Base-by-base conservation (phyloP, 139 green algal genomes). In the Picochlorum sp. region DNA sequence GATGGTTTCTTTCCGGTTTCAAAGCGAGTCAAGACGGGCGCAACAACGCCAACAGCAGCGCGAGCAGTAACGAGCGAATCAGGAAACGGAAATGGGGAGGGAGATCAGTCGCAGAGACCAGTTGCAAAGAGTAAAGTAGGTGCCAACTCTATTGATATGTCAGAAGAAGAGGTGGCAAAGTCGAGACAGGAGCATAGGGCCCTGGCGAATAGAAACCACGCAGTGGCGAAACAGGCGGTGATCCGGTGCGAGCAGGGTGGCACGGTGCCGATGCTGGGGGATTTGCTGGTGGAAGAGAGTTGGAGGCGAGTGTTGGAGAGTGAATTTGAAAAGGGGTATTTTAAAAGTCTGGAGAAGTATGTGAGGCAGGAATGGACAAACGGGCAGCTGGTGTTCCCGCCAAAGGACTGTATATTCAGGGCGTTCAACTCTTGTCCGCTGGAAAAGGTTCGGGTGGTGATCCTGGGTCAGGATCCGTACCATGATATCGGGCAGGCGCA, bases 381-480 rank as follows among this genome's bases (percentile, higher is more conserved):
- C 16, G 44, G 40, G 2, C 63, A 72, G 29, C 61, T 60, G 7
- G 68, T 97, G 2, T 97, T 84, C 64, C 90, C 90, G 0, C 74
- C 84, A 2, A 65, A 75, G 18, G 50, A 78, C 13, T 31, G 50
- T n/a, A 75, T 96, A 7, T 97, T 98, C 72, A 68, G 72, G 45
- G 79, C 81, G 0, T 57, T 88, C 43, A 91, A 89, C 64, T 59
- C 39, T 25, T 72, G 69, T 31, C 79, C 79, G 0, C 64, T 87
- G 28, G 64, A 79, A 36, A 50, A 78, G 22, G 73, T 87, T 44
- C 65, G 70, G 16, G 86, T 92, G n/a, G 89, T 95, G 12, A 87
- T 96, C 14, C 55, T 96, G 10, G 89, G 89, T 2, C 75, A 83
- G 69, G 93, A 99, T 64, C 93, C 93, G 2, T 99, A 99, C 79